Evolutionary conservation across 108 stramenopile species (phyloP).

Genomic region (Schizochytrium sp.): DNA sequence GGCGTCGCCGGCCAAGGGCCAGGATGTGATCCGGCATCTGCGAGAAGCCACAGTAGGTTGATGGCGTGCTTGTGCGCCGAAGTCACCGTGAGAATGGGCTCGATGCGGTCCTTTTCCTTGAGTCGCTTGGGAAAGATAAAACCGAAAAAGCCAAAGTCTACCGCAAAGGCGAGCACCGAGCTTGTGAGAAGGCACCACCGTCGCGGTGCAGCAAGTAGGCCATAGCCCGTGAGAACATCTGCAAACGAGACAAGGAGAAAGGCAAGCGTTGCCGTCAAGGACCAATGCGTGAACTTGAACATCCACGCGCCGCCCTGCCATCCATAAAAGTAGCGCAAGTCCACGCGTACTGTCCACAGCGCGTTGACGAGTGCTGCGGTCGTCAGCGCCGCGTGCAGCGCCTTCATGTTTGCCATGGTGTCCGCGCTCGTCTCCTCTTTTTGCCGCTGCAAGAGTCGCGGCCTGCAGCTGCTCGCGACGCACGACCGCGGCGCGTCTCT

Average conservation of each 20-base stretch:
- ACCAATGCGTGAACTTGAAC: slow-evolving; percentile 17
- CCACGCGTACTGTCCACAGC: background rate
- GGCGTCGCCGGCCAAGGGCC: background rate
- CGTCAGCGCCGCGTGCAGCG: background rate
- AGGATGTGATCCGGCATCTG: background rate
- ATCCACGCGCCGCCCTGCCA: slow-evolving; percentile 8
- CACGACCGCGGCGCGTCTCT: too few species aligned
- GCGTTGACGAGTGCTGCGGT: background rate
- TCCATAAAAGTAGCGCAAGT: background rate
- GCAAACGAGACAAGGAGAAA: background rate
- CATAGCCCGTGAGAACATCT: background rate
- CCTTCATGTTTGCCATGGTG: background rate
- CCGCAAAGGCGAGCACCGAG: background rate
- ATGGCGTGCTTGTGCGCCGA: background rate
- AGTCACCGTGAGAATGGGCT: background rate
- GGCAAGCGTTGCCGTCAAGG: background rate
- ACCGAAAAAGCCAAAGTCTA: background rate
- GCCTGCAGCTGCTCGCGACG: too few species aligned
- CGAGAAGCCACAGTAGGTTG: background rate
- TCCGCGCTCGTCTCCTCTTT: background rate
- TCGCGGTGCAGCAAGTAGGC: background rate
- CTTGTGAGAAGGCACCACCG: background rate
- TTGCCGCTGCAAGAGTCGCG: too few species aligned
- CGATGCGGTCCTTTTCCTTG: too few species aligned
- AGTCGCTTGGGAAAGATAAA: background rate